Percentiles rank a stretch among this genome's conserved stretches.
These are phyloP conservation scores for Cryptococcus wingfieldii DNA, from an alignment of 1,284 basidiomycete genomes.

Conservation along the genomic window DNA sequence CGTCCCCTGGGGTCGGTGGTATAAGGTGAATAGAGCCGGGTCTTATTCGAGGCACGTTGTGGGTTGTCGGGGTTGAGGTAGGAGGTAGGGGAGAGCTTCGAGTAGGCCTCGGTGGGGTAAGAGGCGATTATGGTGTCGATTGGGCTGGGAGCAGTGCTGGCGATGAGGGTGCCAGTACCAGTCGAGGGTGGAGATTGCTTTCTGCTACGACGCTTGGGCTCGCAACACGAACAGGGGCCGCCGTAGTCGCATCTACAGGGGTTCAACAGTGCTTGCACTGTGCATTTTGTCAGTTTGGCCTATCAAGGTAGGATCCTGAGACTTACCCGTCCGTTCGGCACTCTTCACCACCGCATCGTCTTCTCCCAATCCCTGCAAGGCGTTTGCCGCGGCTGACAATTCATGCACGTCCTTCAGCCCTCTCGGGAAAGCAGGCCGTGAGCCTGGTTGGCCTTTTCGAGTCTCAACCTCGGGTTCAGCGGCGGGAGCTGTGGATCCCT, in stretches of 20 bases:
- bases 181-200: not conserved
- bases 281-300: conserved; percentile 9
- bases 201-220: conserved; percentile 33
- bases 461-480: conserved; percentile 22
- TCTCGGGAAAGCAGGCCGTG: conserved; percentile 45
- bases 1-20: conserved; percentile 23
- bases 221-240: conserved; percentile 57
- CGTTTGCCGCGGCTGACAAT: conserved; percentile 45
- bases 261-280: conserved; percentile 39
- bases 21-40: conserved; percentile 49
- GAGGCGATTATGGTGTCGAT: no score
- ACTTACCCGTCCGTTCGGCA: conserved; percentile 37
- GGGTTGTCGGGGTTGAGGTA: conserved; percentile 36
- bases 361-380: conserved; percentile 29
- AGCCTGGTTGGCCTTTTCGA: conserved; percentile 40
- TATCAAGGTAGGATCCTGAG: conserved; percentile 39
- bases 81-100: conserved; percentile 5
- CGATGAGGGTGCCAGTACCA: no score
- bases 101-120: conserved; percentile 2
- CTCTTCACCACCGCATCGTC: conserved; percentile 24
- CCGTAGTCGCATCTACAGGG: conserved; percentile 51
- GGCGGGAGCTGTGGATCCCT: not conserved
- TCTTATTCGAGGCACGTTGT: conserved; percentile 47
- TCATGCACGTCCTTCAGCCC: conserved; percentile 49
- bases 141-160: no score